Conservation (phyloP, 2,329 filamentous ascomycete species). For the Domatiomyces catenatus region DNA sequence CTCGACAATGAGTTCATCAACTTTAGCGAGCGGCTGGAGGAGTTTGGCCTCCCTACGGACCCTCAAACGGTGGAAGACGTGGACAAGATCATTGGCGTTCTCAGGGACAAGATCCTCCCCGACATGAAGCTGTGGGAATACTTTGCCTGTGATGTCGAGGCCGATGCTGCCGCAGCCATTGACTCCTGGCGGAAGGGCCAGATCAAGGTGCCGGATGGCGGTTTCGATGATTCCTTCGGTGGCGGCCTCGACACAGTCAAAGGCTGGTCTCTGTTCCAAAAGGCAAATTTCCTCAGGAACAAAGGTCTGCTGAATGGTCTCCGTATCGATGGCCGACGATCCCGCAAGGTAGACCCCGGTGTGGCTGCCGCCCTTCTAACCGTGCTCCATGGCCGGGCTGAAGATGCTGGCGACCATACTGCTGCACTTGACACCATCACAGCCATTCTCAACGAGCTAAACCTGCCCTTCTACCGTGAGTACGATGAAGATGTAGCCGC, state of each 20-base stretch:
- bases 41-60: constrained; percentile 59
- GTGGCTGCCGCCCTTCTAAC: constrained; percentile 55
- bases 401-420: constrained; percentile 30
- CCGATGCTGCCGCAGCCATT: constrained; percentile 52
- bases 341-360: constrained; percentile 53
- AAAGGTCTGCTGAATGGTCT: constrained; percentile 58
- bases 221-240: constrained; percentile 30
- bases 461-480: constrained; percentile 78
- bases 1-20: constrained; percentile 60
- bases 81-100: constrained; percentile 62
- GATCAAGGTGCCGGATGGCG: constrained; percentile 38
- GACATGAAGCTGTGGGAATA: constrained; percentile 81
- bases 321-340: constrained; percentile 64
- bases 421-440: constrained; percentile 38
- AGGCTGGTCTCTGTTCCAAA: constrained; percentile 40
- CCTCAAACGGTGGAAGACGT: constrained; percentile 59
- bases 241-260: constrained; percentile 39
- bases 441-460: constrained; percentile 64
- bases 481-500: constrained; percentile 72
- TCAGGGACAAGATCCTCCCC: constrained; percentile 66
- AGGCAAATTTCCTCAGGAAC: constrained; percentile 46
- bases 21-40: constrained; percentile 46
- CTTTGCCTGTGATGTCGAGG: constrained; percentile 68
- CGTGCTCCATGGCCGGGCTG: constrained; percentile 52
- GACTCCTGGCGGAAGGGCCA: constrained; percentile 55